These are phyloP conservation scores for Isabelozyma gotoi DNA, from an alignment of 805 yeast species.

Conservation along the genomic window DNA sequence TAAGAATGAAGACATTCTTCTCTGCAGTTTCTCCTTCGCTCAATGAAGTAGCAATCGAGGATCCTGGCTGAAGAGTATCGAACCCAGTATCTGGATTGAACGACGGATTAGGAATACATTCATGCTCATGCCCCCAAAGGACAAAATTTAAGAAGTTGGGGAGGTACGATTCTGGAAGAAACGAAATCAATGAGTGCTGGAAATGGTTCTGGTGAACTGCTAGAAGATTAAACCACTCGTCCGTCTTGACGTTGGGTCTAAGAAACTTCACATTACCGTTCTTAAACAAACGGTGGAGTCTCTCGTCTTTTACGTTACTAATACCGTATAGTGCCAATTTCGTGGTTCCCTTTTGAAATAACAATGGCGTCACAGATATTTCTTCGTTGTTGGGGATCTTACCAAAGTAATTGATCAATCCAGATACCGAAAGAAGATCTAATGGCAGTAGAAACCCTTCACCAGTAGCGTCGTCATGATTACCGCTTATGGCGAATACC, in stretches of 20 bases:
- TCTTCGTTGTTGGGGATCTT: conserved; percentile 72
- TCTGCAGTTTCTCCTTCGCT: conserved; percentile 79
- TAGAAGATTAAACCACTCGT: conserved; percentile 80
- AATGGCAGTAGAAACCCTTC: conserved; percentile 78
- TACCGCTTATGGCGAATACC: conserved; percentile 89
- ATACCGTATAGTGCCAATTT: conserved; percentile 85
- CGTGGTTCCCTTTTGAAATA: conserved; percentile 80
- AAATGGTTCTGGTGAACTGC: conserved; percentile 91
- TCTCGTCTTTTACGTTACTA: conserved; percentile 85
- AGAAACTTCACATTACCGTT: conserved; percentile 78
- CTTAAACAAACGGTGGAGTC: conserved; percentile 78
- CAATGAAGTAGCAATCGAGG: conserved; percentile 88
- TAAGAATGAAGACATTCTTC: conserved; percentile 73
- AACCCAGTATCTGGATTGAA: conserved; percentile 63
- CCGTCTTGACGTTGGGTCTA: conserved; percentile 57
- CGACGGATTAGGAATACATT: conserved; percentile 73
- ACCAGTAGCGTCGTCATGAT: conserved; percentile 96
- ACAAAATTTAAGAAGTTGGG: conserved; percentile 82
- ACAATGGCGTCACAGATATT: conserved; percentile 70
- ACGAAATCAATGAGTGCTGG: conserved; percentile 68
- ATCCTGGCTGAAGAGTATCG: conserved; percentile 86
- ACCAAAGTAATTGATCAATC: conserved; percentile 89
- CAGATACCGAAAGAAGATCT: conserved; percentile 79
- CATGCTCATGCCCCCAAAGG: conserved; percentile 98
- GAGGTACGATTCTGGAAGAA: conserved; percentile 79